Base-by-base conservation (phyloP, 805 yeast species). In the Lipomyces oligophaga region DNA sequence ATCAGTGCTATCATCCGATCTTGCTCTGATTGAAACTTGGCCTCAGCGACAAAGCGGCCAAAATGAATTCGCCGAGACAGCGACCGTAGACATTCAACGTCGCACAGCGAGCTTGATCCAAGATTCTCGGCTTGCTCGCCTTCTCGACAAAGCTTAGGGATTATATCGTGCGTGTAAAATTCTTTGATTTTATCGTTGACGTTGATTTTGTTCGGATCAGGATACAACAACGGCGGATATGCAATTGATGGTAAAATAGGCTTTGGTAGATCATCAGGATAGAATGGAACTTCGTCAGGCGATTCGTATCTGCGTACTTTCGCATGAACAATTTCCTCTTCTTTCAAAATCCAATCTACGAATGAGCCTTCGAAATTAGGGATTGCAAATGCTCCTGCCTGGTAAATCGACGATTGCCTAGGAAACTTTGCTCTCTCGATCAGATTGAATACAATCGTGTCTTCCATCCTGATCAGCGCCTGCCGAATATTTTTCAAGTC, bases 231-330 rank as follows among this genome's bases (percentile, higher is more conserved):
- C 55, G 75, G 75, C 3, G 97, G 96, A 62, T 87, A 86, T 43
- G 82, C 70, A 34, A 88, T 70, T 16, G 83, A 71, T 3, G 97
- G 97, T 38, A 93, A 70, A 41, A 86, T 73, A n/a, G 95, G 81
- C 20, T 75, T 66, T n/a, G 73, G 73, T 38, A 79, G 67, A 15
- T 74, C 71, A 25, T 77, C 70, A 2, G 95, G 94, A 70, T 82
- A 88, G 63, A 88, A 93, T 5, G 98, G 89, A 10, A 78, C 73
- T 66, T 93, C 96, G 65, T 93, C 97, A 0, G 97, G 97, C 0
- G 96, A 87, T 62, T 88, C 89, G 63, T 79, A 93, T 59, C 98
- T 75, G 61, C 98, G 77, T 27, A 89, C 74, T 64, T 85, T 93
- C 2, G 95, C 67, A 42, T 84, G 87, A 15, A 75, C 69, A 40